Evolutionary conservation across 1,284 basidiomycete species (phyloP).

Genomic region (Austroboletus olivaceoglutinosus): DNA sequence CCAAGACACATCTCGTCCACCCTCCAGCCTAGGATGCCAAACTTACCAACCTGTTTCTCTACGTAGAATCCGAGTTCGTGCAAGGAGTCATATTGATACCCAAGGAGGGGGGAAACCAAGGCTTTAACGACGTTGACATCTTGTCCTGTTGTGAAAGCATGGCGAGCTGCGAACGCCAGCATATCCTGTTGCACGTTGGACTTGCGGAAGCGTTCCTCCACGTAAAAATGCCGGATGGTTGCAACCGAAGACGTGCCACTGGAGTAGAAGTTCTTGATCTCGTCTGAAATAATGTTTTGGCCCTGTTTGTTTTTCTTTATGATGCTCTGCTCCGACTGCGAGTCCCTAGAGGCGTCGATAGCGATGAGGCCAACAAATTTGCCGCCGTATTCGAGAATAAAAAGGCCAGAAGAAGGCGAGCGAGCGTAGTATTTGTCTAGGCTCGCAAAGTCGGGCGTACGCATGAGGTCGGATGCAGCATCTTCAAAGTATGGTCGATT

Average conservation of each 20-base stretch:
- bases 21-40: conserved; percentile 59
- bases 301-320: conserved; percentile 26
- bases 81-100: conserved; percentile 50
- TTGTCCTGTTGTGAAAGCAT: conserved; percentile 50
- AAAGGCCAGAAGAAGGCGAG: conserved; percentile 61
- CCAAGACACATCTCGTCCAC: conserved; percentile 31
- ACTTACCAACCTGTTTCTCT: conserved; percentile 39
- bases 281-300: conserved; percentile 8
- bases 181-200: conserved; percentile 65
- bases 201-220: conserved; percentile 61
- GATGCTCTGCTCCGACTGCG: conserved; percentile 27
- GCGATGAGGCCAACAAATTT: conserved; percentile 68
- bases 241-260: conserved; percentile 47
- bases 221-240: conserved; percentile 74
- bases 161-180: conserved; percentile 53
- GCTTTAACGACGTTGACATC: conserved; percentile 47
- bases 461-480: conserved; percentile 51
- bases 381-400: conserved; percentile 62
- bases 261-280: conserved; percentile 16
- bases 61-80: conserved; percentile 51
- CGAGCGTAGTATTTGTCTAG: conserved; percentile 58
- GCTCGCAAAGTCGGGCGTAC: conserved; percentile 55
- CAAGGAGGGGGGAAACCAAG: conserved; percentile 48
- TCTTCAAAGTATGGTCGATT: conserved; percentile 71
- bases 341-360: conserved; percentile 56